These are phyloP conservation scores for Hawksworthiomyces lignivorus DNA, from an alignment of 2,329 filamentous ascomycete genomes.

Conservation along the genomic window DNA sequence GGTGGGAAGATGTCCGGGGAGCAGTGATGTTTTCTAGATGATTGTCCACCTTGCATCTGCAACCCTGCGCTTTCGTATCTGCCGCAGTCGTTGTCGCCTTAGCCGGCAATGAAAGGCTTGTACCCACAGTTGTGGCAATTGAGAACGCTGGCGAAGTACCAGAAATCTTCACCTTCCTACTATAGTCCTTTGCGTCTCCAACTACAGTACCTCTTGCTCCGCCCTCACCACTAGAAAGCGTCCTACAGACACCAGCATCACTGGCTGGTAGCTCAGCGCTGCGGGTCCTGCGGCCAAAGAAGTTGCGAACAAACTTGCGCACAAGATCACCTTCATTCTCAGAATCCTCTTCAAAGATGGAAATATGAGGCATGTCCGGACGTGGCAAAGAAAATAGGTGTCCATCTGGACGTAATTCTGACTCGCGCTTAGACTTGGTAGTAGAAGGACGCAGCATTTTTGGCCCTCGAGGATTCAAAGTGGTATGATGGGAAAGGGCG, in stretches of 20 bases:
- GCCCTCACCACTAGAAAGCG: no score
- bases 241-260: background rate
- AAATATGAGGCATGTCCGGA: conserved; percentile 2
- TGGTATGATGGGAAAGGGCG: background rate
- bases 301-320: conserved; percentile 13
- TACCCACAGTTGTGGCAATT: conserved; percentile 2
- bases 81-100: background rate
- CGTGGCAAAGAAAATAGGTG: background rate
- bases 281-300: conserved; percentile 13
- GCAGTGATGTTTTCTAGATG: background rate
- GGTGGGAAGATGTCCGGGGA: conserved; percentile 5
- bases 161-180: conserved; percentile 10
- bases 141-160: conserved; percentile 11
- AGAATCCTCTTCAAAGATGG: conserved; percentile 16
- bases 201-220: no score
- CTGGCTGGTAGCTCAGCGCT: conserved; percentile 2
- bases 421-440: conserved; percentile 6
- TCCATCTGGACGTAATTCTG: background rate
- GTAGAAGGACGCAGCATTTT: conserved; percentile 3
- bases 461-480: background rate
- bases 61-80: background rate
- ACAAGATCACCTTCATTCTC: conserved; percentile 15
- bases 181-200: background rate
- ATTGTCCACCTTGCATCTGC: background rate
- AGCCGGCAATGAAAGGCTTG: background rate